Evolutionary conservation across 768 basidiomycete species (phyloP), one percentile per base, ranked within the genome.

Genomic region (Termitomyces sp.): DNA sequence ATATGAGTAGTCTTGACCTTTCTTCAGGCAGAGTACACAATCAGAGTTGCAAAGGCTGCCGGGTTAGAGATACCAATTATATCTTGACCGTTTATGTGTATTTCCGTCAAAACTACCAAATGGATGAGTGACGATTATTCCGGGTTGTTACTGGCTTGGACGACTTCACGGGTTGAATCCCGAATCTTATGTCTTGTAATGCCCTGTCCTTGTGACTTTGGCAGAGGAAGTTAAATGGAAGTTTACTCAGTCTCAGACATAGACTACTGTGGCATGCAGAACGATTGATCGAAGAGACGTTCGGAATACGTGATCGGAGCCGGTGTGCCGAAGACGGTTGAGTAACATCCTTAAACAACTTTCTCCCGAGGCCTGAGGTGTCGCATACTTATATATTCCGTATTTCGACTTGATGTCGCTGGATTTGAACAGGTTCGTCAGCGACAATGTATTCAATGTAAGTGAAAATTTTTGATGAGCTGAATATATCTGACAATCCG

Each of bases 371-470:
- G 4, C 24, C 28, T 3, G 29, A 37, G 6, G 37, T n/a, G n/a
- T 13, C 12, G 18, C 13, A 26, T 50, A 22, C 20, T n/a, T n/a
- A n/a, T n/a, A 20, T 24, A 37, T 29, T 24, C 24, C 42, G 37
- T 28, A 15, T 31, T 8, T 18, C n/a, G 16, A 18, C 26, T 52
- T 52, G 26, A 88, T 88, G 87, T 78, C 85, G 60, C 77, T 80
- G 55, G 80, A 83, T 63, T 75, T 92, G 53, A 78, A 86, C 62
- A 76, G 83, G 58, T 92, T 87, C 69, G 83, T 92, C 61, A 88
- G 85, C 72, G 90, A 92, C 73, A 90, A 90, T 71, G 81, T 82
- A 52, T 79, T 91, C 58, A 79, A 77, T 58, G 89, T 89, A 66
- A 63, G 84, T 72, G n/a, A 22, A 8, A 24, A 9, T n/a, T 26